Conservation (phyloP, 805 yeast genomes). For the Starmerella ratchasimensis region DNA sequence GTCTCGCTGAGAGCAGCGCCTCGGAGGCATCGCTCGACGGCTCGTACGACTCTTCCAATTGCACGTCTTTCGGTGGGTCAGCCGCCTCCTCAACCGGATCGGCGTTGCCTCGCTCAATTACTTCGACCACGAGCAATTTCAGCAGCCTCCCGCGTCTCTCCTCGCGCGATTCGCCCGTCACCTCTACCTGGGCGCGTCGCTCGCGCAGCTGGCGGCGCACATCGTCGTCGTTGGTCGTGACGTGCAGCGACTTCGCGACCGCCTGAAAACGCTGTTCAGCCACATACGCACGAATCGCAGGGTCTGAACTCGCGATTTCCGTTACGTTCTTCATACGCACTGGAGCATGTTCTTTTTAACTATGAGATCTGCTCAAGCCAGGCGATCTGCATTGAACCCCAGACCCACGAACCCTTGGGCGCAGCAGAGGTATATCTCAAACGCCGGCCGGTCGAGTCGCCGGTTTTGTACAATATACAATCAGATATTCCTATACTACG, state of each 20-base stretch:
- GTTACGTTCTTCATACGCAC: conserved; percentile 4
- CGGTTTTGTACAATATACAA: too few species aligned
- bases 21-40: too few species aligned
- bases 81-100: conserved; percentile 11
- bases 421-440: too few species aligned
- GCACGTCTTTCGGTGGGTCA: too few species aligned
- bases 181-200: conserved; percentile 43
- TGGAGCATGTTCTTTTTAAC: too few species aligned
- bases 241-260: conserved; percentile 21
- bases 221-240: conserved; percentile 56
- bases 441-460: too few species aligned
- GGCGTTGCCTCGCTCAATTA: neutral
- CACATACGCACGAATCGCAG: conserved; percentile 1
- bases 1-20: too few species aligned
- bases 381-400: too few species aligned
- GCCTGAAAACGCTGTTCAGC: conserved; percentile 3
- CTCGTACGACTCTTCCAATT: too few species aligned
- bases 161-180: conserved; percentile 45
- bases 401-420: too few species aligned
- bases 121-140: conserved; percentile 27
- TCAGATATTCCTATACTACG: too few species aligned
- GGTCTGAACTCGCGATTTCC: conserved; percentile 5
- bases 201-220: conserved; percentile 39
- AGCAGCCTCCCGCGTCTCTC: conserved; percentile 50
- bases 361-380: too few species aligned